Conservation (phyloP, 2,329 filamentous ascomycete genomes). For the Cladophialophora yegresii region DNA sequence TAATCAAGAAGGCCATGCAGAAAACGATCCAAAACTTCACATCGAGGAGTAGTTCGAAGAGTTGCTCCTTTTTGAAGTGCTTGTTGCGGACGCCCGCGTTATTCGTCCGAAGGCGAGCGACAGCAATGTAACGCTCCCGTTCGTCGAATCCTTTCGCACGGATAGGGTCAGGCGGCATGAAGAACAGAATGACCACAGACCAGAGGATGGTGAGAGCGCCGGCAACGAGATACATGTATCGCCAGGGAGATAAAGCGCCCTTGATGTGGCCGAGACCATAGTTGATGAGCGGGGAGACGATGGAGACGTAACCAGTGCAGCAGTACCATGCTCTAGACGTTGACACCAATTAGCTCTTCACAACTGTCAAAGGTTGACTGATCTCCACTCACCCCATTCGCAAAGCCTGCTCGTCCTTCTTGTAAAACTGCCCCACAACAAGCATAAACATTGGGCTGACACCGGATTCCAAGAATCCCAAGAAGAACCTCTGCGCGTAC, state of each 20-base stretch:
- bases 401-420: slow-evolving; percentile 64
- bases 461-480: slow-evolving; percentile 62
- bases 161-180: slow-evolving; percentile 64
- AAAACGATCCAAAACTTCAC: slow-evolving; percentile 65
- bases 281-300: slow-evolving; percentile 59
- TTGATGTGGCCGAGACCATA: slow-evolving; percentile 67
- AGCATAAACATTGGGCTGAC: slow-evolving; percentile 69
- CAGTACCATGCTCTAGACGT: slow-evolving; percentile 22
- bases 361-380: background rate
- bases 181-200: slow-evolving; percentile 63
- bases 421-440: slow-evolving; percentile 64
- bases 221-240: slow-evolving; percentile 69
- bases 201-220: slow-evolving; percentile 61
- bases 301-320: slow-evolving; percentile 48
- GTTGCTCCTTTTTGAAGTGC: slow-evolving; percentile 60
- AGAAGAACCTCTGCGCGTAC: slow-evolving; percentile 66
- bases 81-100: slow-evolving; percentile 66
- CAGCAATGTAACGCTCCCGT: slow-evolving; percentile 64
- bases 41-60: slow-evolving; percentile 59
- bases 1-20: slow-evolving; percentile 66
- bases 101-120: slow-evolving; percentile 62
- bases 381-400: slow-evolving; percentile 52
- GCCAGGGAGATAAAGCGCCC: slow-evolving; percentile 62
- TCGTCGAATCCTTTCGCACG: slow-evolving; percentile 67
- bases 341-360: background rate